These are phyloP conservation scores for Discostella stelligeroides DNA, from an alignment of 108 stramenopile species.

Conservation along the genomic window DNA sequence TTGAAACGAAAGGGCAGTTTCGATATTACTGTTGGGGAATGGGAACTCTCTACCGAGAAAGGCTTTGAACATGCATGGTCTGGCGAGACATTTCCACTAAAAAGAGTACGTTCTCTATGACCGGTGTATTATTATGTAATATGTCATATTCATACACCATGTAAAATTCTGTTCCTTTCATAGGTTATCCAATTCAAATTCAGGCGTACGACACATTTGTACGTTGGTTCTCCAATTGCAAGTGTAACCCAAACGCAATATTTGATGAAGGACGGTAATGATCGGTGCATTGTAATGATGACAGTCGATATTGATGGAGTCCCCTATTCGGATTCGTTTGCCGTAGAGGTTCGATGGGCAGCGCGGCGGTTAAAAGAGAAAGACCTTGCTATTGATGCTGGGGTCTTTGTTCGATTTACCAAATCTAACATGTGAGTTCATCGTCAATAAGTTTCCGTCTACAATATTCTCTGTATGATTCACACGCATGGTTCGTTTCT, in stretches of 20 bases:
- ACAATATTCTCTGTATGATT: not conserved
- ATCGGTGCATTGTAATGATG: slow-evolving; percentile 68
- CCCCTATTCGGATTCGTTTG: slow-evolving; percentile 82
- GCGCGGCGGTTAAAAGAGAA: slow-evolving; percentile 57
- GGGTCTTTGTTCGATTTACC: slow-evolving; percentile 74
- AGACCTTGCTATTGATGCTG: slow-evolving; percentile 72
- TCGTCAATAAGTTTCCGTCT: slow-evolving; percentile 1
- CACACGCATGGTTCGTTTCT: not conserved
- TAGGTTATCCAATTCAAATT: slow-evolving; percentile 67
- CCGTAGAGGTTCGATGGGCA: slow-evolving; percentile 83
- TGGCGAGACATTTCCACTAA: slow-evolving; percentile 57
- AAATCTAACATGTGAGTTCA: slow-evolving; percentile 62
- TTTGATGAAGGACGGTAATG: slow-evolving; percentile 64
- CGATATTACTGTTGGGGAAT: slow-evolving; percentile 66
- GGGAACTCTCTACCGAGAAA: slow-evolving; percentile 54
- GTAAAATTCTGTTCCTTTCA: not conserved
- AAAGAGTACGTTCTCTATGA: slow-evolving; percentile 27
- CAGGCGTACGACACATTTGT: slow-evolving; percentile 75
- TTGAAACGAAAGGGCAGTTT: slow-evolving; percentile 62
- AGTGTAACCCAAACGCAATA: slow-evolving; percentile 80
- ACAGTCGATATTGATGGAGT: slow-evolving; percentile 81
- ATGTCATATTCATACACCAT: not conserved
- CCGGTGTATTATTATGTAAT: not conserved
- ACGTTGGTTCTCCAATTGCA: slow-evolving; percentile 83
- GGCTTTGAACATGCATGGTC: slow-evolving; percentile 63